Evolutionary conservation across 2,329 filamentous ascomycete species (phyloP).

Genomic region (Fonsecaea pedrosoi): DNA sequence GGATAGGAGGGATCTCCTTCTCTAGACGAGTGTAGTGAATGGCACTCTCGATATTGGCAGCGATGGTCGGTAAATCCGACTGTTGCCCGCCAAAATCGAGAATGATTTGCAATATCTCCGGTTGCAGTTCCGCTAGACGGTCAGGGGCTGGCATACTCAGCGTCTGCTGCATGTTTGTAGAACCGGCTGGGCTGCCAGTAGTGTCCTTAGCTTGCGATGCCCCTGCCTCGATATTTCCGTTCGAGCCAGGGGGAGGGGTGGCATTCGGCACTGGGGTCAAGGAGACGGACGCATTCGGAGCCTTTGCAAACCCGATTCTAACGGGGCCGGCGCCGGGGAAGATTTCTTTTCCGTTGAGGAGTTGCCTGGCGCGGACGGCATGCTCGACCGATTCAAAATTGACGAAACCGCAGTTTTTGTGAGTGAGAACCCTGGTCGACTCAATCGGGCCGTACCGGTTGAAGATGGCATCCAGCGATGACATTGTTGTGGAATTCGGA

Average conservation of each 20-base stretch:
- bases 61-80: conserved; percentile 77
- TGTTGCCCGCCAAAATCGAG: conserved; percentile 84
- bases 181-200: conserved; percentile 42
- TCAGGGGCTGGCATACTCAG: conserved; percentile 51
- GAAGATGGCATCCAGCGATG: conserved; percentile 93
- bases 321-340: conserved; percentile 96
- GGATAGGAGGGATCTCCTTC: conserved; percentile 85
- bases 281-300: conserved; percentile 77
- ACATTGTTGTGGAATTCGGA: conserved; percentile 93
- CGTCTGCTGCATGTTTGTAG: conserved; percentile 33
- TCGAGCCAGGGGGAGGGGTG: conserved; percentile 81
- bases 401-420: conserved; percentile 99
- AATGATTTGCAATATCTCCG: conserved; percentile 84
- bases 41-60: conserved; percentile 74
- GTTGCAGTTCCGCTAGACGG: conserved; percentile 76
- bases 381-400: conserved; percentile 94
- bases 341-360: conserved; percentile 95
- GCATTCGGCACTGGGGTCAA: conserved; percentile 89
- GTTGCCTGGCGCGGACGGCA: conserved; percentile 83
- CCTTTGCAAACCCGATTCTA: conserved; percentile 96
- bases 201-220: conserved; percentile 42
- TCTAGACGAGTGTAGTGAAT: conserved; percentile 75
- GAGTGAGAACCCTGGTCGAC: conserved; percentile 89
- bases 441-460: conserved; percentile 89
- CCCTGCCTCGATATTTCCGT: conserved; percentile 35